Conservation (phyloP, 2,329 filamentous ascomycete genomes). For the Sordariomycetes sp. region DNA sequence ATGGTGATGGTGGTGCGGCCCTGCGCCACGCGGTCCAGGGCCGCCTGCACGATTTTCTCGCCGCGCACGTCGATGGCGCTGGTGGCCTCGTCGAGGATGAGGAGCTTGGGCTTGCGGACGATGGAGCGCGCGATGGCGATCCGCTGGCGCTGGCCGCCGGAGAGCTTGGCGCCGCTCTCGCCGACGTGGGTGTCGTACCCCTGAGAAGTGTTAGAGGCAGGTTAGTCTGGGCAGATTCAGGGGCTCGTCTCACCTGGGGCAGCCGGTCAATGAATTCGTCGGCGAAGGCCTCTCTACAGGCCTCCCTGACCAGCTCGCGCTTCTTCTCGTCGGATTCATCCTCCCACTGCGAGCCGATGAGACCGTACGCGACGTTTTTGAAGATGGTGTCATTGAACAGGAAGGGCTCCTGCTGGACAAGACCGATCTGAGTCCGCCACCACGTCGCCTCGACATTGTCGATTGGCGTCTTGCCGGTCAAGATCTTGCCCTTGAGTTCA, state of each 20-base stretch:
- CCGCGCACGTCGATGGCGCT: slow-evolving; percentile 49
- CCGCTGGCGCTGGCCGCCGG: slow-evolving; percentile 77
- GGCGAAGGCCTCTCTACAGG: slow-evolving; percentile 57
- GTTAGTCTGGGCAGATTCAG: slow-evolving; percentile 1
- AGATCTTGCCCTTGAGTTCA: slow-evolving; percentile 8
- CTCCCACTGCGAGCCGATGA: slow-evolving; percentile 42
- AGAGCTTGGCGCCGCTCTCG: slow-evolving; percentile 67
- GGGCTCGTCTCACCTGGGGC: slow-evolving; percentile 30
- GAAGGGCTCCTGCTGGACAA: slow-evolving; percentile 43
- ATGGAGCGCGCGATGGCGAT: slow-evolving; percentile 70
- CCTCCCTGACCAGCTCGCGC: slow-evolving; percentile 47
- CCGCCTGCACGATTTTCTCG: slow-evolving; percentile 52
- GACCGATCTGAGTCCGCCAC: slow-evolving; percentile 33
- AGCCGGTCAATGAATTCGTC: slow-evolving; percentile 58
- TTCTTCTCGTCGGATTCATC: slow-evolving; percentile 25
- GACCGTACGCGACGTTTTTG: slow-evolving; percentile 50
- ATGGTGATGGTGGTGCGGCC: slow-evolving; percentile 63
- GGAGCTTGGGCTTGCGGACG: slow-evolving; percentile 57
- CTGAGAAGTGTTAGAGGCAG: slow-evolving; percentile 18
- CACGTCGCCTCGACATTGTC: slow-evolving; percentile 20
- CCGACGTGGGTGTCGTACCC: slow-evolving; percentile 67
- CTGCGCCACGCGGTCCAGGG: slow-evolving; percentile 49
- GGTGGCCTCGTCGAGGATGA: slow-evolving; percentile 71
- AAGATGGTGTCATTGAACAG: slow-evolving; percentile 40
- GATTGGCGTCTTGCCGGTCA: slow-evolving; percentile 8